Base-by-base conservation (phyloP, 2,329 filamentous ascomycete species). In the Pyrenochaeta sp. region DNA sequence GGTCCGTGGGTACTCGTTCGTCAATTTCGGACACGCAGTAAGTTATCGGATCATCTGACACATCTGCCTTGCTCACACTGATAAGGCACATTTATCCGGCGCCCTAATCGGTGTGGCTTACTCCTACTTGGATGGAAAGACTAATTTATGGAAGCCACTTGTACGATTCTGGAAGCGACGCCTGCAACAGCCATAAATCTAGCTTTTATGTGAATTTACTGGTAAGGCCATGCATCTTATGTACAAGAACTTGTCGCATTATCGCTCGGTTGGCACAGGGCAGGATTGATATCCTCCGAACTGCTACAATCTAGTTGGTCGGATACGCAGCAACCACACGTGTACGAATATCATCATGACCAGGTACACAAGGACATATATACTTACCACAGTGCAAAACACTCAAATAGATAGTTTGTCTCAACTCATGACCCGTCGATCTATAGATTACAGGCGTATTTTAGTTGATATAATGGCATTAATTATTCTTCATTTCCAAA, bases 11-110 rank as follows among this genome's bases (percentile, higher is more conserved):
- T 71, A 64, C 42, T 63, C 50, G 1, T 67, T 67, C 20, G 56
- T 72, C 10, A 69, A 67, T 29, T 61, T 72, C 31, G 72, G 71
- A 6, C 72, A 75, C 42, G 72, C 67, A n/a, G 72, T 73, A 61
- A 60, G 72, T 70, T 31, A 15, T 40, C 2, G 30, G 12, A 30
- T 36, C 10, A 7, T 9, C 27, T 15, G 14, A 23, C 3, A 30
- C 4, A 32, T 21, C 7, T 7, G 39, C 15, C 31, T 9, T n/a
- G 36, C 63, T 73, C 47, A 73, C 32, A 12, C 11, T 6, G 23
- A 15, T 7, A n/a, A 75, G 72, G 72, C 72, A 15, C 72, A 75
- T 61, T 56, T 75, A 5, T 62, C 61, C 17, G 72, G 72, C 12
- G 64, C 67, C 12, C 40, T 66, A 7, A 37, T 73, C 3, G 72